Base-by-base conservation (phyloP, 805 yeast genomes). In the Candida taoyuanica region DNA sequence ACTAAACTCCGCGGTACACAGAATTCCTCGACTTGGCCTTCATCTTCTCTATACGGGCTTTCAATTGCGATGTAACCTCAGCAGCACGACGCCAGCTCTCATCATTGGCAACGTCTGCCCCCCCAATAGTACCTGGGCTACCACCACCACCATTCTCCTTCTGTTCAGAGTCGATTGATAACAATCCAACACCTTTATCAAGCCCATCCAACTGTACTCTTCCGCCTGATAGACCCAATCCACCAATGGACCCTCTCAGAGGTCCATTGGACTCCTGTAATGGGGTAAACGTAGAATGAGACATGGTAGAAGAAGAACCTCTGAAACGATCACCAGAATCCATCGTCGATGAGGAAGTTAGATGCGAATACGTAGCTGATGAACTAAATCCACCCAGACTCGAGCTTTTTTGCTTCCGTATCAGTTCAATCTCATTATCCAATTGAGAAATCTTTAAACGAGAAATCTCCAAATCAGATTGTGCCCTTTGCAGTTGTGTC, bases 31-130 rank as follows among this genome's bases (percentile, higher is more conserved):
- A 58, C 34, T 81, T 69, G 11, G 85, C 85, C 55, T 84, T 84
- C 96, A 88, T 87, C 59, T 82, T 81, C 60, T 85, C 94, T 31
- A 88, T 88, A 50, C 96, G 67, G 1, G 88, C 94, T 57, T 82
- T 85, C 53, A 88, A 72, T 58, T 84, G 91, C 4, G 78, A 74
- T 1, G 96, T 88, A 11, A 87, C 94, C 50, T 85, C 95, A 0
- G 93, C 89, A 0, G 96, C 96, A 34, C 91, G 74, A 48, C 73
- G 76, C 96, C 96, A 88, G 49, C 84, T 79, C 37, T 70, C 76
- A 42, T 81, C 88, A 42, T 75, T 84, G 32, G 70, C 68, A 29
- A 11, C 9, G 11, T 21, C 24, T 8, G 24, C n/a, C n/a, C 48
- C 53, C 21, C 48, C 24, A 24, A 43, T 25, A 2, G 44, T 14